Conservation (phyloP, 2,329 filamentous ascomycete genomes). For the Blastomyces gilchristii region DNA sequence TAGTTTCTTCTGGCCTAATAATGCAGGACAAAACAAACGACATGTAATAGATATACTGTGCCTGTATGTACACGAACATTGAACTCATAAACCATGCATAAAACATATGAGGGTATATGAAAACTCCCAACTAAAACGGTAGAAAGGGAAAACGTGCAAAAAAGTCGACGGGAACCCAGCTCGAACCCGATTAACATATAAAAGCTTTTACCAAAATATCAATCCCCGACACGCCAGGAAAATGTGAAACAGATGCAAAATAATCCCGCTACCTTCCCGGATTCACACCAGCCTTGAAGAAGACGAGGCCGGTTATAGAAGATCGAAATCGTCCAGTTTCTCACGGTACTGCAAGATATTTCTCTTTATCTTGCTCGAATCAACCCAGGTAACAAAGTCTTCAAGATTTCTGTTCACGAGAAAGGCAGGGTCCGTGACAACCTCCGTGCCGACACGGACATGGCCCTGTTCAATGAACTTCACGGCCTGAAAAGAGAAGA, state of each 20-base stretch:
- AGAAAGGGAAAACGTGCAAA: not conserved
- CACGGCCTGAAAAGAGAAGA: constrained; percentile 26
- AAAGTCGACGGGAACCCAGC: not conserved
- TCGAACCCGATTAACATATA: not conserved
- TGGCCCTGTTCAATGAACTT: constrained; percentile 92
- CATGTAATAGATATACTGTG: not conserved
- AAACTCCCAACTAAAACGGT: not conserved
- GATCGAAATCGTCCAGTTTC: constrained; percentile 90
- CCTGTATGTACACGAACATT: not conserved
- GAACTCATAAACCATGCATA: constrained; percentile 1
- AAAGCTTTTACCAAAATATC: not conserved
- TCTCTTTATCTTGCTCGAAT: constrained; percentile 92
- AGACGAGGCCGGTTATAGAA: constrained; percentile 47
- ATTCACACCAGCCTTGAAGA: not conserved
- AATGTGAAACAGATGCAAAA: not conserved
- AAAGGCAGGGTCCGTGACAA: constrained; percentile 81
- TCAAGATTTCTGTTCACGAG: constrained; percentile 83
- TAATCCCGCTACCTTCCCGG: not conserved
- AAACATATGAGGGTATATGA: constrained; percentile 4
- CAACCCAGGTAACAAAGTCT: constrained; percentile 93
- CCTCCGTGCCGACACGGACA: constrained; percentile 81
- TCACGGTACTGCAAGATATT: constrained; percentile 93
- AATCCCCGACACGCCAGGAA: not conserved
- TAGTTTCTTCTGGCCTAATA: not conserved
- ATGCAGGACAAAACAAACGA: not conserved